These are phyloP conservation scores for Neurospora terricola DNA, from an alignment of 495 filamentous ascomycete genomes.

Conservation along the genomic window DNA sequence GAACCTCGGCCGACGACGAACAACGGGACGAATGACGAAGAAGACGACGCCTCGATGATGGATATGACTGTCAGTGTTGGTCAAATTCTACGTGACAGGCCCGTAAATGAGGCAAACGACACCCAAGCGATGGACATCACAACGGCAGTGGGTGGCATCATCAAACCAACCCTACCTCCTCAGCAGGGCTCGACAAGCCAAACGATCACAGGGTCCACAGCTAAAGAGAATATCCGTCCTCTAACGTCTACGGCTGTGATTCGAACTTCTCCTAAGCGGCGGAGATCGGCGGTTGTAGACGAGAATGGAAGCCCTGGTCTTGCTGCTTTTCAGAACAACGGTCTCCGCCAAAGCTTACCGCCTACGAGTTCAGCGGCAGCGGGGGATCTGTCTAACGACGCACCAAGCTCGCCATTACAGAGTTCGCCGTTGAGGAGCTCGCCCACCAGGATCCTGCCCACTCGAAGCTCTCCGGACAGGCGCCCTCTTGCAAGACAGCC, in stretches of 20 bases:
- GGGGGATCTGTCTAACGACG: neutral
- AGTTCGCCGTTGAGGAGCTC: conserved; percentile 2
- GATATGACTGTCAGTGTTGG: conserved; percentile 68
- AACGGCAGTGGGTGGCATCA: conserved; percentile 46
- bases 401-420: conserved; percentile 1
- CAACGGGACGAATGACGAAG: conserved; percentile 18
- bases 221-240: conserved; percentile 41
- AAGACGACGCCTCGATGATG: conserved; percentile 39
- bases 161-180: conserved; percentile 23
- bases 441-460: conserved; percentile 1
- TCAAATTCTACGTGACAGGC: conserved; percentile 42
- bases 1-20: conserved; percentile 20
- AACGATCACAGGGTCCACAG: conserved; percentile 50
- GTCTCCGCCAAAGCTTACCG: conserved; percentile 33
- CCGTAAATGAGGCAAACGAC: conserved; percentile 30
- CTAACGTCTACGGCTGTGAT: conserved; percentile 37
- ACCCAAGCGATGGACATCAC: conserved; percentile 53
- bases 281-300: conserved; percentile 21
- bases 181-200: conserved; percentile 41
- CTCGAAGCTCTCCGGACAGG: neutral
- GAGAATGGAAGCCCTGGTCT: conserved; percentile 53
- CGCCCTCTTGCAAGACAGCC: neutral
- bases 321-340: conserved; percentile 43
- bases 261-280: conserved; percentile 18
- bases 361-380: conserved; percentile 3